These are phyloP conservation scores for Blastosporella zonata DNA, from an alignment of 1,284 basidiomycete genomes.

Conservation along the genomic window DNA sequence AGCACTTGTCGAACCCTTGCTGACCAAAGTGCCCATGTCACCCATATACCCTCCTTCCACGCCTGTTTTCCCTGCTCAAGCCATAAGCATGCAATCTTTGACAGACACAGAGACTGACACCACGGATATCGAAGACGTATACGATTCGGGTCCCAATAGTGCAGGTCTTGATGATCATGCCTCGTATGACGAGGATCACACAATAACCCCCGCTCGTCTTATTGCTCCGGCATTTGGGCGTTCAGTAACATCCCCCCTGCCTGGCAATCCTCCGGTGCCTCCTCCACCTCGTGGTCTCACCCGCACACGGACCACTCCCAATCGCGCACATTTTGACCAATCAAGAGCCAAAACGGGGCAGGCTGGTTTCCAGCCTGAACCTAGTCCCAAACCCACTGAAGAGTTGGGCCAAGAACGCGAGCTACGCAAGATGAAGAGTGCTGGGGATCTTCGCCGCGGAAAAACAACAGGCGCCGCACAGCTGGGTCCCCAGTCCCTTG, in stretches of 20 bases:
- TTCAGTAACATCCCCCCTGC: constrained; percentile 44
- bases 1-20: constrained; percentile 79
- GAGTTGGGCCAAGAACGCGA: constrained; percentile 53
- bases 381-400: constrained; percentile 24
- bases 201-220: constrained; percentile 58
- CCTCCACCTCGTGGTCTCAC: constrained; percentile 43
- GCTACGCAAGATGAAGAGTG: constrained; percentile 83
- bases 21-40: constrained; percentile 58
- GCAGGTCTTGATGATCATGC: constrained; percentile 30
- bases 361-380: constrained; percentile 21
- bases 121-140: constrained; percentile 54
- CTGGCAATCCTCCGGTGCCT: constrained; percentile 13
- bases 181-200: constrained; percentile 64
- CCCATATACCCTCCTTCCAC: constrained; percentile 68
- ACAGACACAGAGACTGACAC: constrained; percentile 42
- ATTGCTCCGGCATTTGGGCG: constrained; percentile 46
- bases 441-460: constrained; percentile 69
- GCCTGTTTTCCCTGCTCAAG: constrained; percentile 52
- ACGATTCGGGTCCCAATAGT: constrained; percentile 51
- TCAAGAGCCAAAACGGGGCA: constrained; percentile 30
- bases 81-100: constrained; percentile 39
- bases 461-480: constrained; percentile 27
- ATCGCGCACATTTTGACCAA: constrained; percentile 56
- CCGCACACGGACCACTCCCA: constrained; percentile 70
- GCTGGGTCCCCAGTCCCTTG: constrained; percentile 32